A percentile compares a stretch with the other conserved stretches of the same genome.
Conservation (phyloP, 2,329 filamentous ascomycete genomes). For the Torrubiella hemipterigena region DNA sequence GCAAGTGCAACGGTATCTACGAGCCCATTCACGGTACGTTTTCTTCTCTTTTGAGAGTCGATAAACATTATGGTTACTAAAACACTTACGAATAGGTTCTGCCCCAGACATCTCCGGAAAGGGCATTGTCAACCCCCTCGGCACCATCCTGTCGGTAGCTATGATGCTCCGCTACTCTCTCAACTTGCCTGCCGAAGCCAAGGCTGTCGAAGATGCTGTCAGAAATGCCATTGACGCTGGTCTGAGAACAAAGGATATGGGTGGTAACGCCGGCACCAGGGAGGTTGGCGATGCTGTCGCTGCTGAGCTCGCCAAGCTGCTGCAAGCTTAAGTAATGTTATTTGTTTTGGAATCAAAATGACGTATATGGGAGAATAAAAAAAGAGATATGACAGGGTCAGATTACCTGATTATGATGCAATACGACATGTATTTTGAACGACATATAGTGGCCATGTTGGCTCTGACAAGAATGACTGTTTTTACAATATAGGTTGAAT, state of each 20-base stretch:
- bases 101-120: conserved; percentile 89
- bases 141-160: conserved; percentile 80
- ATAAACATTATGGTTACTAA: conserved; percentile 3
- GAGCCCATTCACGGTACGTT: conserved; percentile 85
- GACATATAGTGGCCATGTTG: too few species aligned
- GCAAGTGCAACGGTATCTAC: conserved; percentile 84
- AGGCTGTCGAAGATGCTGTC: conserved; percentile 71
- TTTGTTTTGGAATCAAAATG: too few species aligned
- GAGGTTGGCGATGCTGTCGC: conserved; percentile 72
- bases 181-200: conserved; percentile 63
- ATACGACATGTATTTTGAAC: too few species aligned
- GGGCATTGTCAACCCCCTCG: conserved; percentile 74
- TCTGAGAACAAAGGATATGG: conserved; percentile 72
- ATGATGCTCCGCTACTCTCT: conserved; percentile 97
- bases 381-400: too few species aligned
- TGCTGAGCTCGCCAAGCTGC: conserved; percentile 54
- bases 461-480: too few species aligned
- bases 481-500: too few species aligned
- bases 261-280: conserved; percentile 59
- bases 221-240: conserved; percentile 68
- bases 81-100: conserved; percentile 43
- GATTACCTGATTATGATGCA: too few species aligned
- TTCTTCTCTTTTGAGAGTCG: conserved; percentile 3
- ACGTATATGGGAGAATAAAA: too few species aligned
- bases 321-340: conserved; percentile 40